Evolutionary conservation across 164 flowering plant species (phyloP).

Genomic region (Echeveria elegans): DNA sequence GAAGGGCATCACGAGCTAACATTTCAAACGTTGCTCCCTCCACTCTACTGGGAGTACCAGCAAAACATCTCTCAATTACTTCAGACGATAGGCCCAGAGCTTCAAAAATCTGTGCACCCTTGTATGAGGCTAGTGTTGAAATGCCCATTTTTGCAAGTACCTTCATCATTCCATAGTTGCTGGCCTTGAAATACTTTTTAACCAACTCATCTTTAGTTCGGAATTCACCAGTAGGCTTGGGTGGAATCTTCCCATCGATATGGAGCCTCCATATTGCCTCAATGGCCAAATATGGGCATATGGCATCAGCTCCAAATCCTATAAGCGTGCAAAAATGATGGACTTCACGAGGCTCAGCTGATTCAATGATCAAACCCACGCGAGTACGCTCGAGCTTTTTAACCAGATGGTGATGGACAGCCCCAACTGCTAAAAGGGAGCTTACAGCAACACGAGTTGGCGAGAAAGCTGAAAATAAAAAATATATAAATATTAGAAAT

Average conservation of each 20-base stretch:
- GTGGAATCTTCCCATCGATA: constrained; percentile 91
- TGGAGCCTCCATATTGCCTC: constrained; percentile 98
- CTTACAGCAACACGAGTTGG: constrained; percentile 54
- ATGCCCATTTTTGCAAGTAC: constrained; percentile 99
- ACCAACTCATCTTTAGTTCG: constrained; percentile 78
- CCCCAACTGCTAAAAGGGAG: constrained; percentile 97
- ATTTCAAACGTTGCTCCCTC: constrained; percentile 84
- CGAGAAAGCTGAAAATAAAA: constrained; percentile 20
- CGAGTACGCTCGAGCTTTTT: constrained; percentile 98
- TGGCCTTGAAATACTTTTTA: constrained; percentile 84
- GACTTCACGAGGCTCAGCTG: constrained; percentile 99
- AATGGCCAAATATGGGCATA: constrained; percentile 92
- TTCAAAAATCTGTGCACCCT: constrained; percentile 99
- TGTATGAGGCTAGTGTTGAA: constrained; percentile 95
- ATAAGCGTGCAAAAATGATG: constrained; percentile 99
- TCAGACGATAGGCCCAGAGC: constrained; percentile 86
- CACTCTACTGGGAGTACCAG: constrained; percentile 77
- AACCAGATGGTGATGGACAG: constrained; percentile 98
- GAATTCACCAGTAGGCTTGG: constrained; percentile 66
- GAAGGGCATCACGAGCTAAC: constrained; percentile 80
- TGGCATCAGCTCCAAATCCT: constrained; percentile 99
- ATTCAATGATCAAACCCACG: constrained; percentile 75
- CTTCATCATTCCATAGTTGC: constrained; percentile 83
- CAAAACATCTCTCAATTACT: constrained; percentile 76
- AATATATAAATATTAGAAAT: not conserved